These are phyloP conservation scores for Botrytis aclada DNA, from an alignment of 2,329 filamentous ascomycete genomes.

Conservation along the genomic window DNA sequence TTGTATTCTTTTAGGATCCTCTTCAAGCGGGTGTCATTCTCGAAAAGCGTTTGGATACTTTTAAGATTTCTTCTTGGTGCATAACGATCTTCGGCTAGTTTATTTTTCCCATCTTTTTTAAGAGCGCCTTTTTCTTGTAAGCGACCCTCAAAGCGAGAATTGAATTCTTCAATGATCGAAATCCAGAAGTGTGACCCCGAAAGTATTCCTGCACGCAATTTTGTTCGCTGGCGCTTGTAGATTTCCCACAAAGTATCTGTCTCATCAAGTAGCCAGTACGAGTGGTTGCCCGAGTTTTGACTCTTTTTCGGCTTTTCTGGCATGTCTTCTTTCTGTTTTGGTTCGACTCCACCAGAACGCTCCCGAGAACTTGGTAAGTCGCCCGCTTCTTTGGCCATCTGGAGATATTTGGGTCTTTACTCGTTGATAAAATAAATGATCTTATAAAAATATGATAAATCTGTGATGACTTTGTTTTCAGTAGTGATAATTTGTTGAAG, in stretches of 20 bases:
- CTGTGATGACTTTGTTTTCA: background rate
- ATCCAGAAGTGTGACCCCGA: background rate
- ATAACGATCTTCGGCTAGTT: background rate
- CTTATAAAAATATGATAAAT: too few species aligned
- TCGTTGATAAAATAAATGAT: background rate
- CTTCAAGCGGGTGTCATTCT: fast-evolving
- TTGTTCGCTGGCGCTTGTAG: fast-evolving
- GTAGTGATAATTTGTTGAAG: background rate
- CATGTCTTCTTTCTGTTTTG: background rate
- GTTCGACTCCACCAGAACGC: background rate
- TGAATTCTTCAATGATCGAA: background rate
- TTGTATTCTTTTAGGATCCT: background rate
- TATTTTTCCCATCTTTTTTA: background rate
- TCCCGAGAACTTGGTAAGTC: background rate
- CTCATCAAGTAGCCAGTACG: background rate
- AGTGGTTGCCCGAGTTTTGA: fast-evolving
- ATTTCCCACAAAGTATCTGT: background rate
- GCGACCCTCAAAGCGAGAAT: background rate
- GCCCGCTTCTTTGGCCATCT: background rate
- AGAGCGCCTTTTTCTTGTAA: background rate
- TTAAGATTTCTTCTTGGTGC: background rate
- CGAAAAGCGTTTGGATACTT: background rate
- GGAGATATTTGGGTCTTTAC: background rate
- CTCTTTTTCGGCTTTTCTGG: background rate
- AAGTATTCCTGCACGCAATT: background rate